phyloP scores from a whole-genome alignment of 2,329 filamentous ascomycete genomes.

The Lizonia empirigonia region DNA sequence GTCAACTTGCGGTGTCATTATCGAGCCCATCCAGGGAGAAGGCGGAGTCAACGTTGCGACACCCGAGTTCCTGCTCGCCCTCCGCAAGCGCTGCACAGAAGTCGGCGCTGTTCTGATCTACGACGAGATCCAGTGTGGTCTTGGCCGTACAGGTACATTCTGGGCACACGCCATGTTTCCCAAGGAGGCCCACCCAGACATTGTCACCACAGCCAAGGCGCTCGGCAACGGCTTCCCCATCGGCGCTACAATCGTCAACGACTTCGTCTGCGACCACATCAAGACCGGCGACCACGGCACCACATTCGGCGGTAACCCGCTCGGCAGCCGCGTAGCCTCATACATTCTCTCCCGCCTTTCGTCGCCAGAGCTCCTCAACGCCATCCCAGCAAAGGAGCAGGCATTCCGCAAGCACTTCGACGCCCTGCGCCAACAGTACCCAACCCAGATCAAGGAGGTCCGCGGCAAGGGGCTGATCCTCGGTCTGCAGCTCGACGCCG shows the following conservation, averaged over 20 bases:
- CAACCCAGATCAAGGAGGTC: conserved; percentile 75
- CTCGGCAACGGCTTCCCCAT: conserved; percentile 97
- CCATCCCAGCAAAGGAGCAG: conserved; percentile 70
- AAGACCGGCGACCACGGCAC: conserved; percentile 86
- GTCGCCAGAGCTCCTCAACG: conserved; percentile 69
- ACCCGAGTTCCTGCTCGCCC: conserved; percentile 79
- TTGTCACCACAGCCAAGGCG: conserved; percentile 93
- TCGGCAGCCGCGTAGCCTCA: conserved; percentile 82
- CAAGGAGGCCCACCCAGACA: conserved; percentile 84
- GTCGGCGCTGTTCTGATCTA: conserved; percentile 90
- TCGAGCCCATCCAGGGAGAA: conserved; percentile 97
- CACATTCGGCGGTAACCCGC: conserved; percentile 90
- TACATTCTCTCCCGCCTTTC: conserved; percentile 81
- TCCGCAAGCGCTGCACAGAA: conserved; percentile 83
- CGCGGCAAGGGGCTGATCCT: conserved; percentile 85
- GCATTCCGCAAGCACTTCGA: conserved; percentile 65
- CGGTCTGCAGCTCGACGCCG: conserved; percentile 78
- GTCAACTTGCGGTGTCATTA: conserved; percentile 88
- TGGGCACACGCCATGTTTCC: conserved; percentile 86
- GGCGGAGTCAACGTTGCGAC: conserved; percentile 86
- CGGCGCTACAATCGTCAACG: conserved; percentile 75
- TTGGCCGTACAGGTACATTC: conserved; percentile 82
- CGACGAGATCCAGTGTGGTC: conserved; percentile 96
- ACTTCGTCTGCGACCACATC: conserved; percentile 71
- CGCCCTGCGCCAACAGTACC: conserved; percentile 64